Evolutionary conservation across 192 early-diverging fungal species (phyloP).

Genomic region (Neocallimastix lanati): DNA sequence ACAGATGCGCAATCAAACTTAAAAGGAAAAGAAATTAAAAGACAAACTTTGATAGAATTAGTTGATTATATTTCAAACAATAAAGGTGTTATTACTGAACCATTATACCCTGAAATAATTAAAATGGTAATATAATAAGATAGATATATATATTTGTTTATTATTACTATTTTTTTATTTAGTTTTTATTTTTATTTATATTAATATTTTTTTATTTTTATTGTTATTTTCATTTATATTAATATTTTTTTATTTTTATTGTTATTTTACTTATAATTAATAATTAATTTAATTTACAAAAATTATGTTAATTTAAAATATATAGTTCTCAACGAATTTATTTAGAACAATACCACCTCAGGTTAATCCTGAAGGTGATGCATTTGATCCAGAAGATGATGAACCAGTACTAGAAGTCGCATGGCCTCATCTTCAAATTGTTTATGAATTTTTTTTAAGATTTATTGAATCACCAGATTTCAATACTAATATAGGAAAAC

Average conservation of each 20-base stretch:
- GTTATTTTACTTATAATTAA: no score
- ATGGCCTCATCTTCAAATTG: constrained; percentile 96
- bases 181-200: no score
- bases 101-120: constrained; percentile 80
- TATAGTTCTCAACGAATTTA: constrained; percentile 83
- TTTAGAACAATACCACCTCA: constrained; percentile 94
- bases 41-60: constrained; percentile 72
- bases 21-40: constrained; percentile 91
- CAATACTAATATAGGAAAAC: constrained; percentile 86
- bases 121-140: constrained; percentile 84
- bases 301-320: no score
- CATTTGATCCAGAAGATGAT: constrained; percentile 98
- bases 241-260: no score
- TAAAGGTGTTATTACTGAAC: constrained; percentile 74
- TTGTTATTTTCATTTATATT: no score
- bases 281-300: no score
- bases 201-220: no score
- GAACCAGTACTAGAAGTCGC: constrained; percentile 91
- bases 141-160: no score
- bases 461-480: constrained; percentile 98
- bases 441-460: constrained; percentile 94
- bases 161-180: neutral
- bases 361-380: constrained; percentile 84
- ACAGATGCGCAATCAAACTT: constrained; percentile 72
- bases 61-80: constrained; percentile 84